These are phyloP conservation scores for Lasiodiplodia sp. DNA, from an alignment of 2,329 filamentous ascomycete genomes.

Conservation along the genomic window DNA sequence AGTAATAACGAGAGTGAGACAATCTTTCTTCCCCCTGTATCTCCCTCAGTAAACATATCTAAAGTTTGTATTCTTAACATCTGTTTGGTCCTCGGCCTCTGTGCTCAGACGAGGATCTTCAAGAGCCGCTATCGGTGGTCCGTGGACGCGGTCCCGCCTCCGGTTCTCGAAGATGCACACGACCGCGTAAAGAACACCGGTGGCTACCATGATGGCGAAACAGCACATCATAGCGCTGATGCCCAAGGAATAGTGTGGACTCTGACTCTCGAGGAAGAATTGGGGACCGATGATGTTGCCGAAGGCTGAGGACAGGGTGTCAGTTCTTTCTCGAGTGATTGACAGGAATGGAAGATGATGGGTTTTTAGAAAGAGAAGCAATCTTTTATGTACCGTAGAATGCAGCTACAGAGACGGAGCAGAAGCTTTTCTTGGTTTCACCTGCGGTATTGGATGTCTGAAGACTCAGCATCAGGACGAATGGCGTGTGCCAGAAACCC, in stretches of 20 bases:
- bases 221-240: conserved; percentile 17
- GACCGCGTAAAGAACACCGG: not conserved
- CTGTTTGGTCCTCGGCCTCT: conserved; percentile 64
- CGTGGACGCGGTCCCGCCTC: not conserved
- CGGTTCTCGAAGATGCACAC: not conserved
- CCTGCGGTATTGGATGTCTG: conserved; percentile 11
- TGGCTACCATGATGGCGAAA: conserved; percentile 9
- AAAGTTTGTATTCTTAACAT: conserved; percentile 67
- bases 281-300: conserved; percentile 6
- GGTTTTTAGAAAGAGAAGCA: not conserved
- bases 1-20: too few relatives aligned
- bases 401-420: not conserved
- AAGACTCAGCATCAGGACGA: not conserved
- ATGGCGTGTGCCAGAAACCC: not conserved
- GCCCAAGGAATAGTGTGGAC: not conserved
- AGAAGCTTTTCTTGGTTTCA: conserved; percentile 3
- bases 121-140: not conserved
- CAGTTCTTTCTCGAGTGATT: too few relatives aligned
- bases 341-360: too few relatives aligned
- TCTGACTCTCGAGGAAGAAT: conserved; percentile 7
- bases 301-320: not conserved
- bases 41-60: conserved; percentile 60
- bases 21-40: too few relatives aligned
- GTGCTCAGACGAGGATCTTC: conserved; percentile 5
- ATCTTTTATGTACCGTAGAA: not conserved